Evolutionary conservation across 1,284 basidiomycete genomes (phyloP).

Genomic region (Fistulinella staudtii): DNA sequence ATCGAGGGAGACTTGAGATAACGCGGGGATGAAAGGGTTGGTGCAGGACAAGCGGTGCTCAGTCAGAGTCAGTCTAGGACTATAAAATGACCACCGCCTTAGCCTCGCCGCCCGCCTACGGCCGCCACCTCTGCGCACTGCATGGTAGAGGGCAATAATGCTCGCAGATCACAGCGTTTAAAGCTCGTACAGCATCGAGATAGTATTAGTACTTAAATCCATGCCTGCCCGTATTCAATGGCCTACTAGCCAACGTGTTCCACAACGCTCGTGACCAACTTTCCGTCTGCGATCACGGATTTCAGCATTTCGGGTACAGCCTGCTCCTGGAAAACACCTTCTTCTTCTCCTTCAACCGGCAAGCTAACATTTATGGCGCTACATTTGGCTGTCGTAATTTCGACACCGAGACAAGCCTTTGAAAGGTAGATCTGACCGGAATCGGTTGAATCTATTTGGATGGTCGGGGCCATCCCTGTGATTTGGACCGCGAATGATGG

Average conservation of each 20-base stretch:
- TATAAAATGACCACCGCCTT: not conserved
- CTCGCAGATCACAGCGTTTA: not conserved
- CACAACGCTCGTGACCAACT: slow-evolving; percentile 83
- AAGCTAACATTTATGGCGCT: slow-evolving; percentile 91
- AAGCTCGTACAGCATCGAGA: not conserved
- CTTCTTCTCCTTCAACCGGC: slow-evolving; percentile 84
- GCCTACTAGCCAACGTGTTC: slow-evolving; percentile 86
- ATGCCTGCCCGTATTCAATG: too few relatives aligned
- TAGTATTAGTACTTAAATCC: not conserved
- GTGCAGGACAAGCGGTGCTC: too few relatives aligned
- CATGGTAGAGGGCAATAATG: not conserved
- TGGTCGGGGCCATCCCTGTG: slow-evolving; percentile 84
- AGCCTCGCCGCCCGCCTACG: too few relatives aligned
- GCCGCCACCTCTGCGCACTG: too few relatives aligned
- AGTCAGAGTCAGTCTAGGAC: too few relatives aligned
- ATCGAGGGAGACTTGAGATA: slow-evolving; percentile 32
- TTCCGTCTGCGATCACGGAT: slow-evolving; percentile 80
- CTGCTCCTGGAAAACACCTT: slow-evolving; percentile 89
- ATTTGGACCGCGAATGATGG: slow-evolving; percentile 94
- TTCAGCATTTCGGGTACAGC: slow-evolving; percentile 96
- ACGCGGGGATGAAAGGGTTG: not conserved
- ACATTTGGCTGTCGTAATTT: slow-evolving; percentile 95
- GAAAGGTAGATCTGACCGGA: slow-evolving; percentile 95
- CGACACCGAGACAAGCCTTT: slow-evolving; percentile 71
- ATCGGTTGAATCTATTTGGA: slow-evolving; percentile 93